Conservation (phyloP, 2,329 filamentous ascomycete genomes). For the Trichocomaceae sp. region DNA sequence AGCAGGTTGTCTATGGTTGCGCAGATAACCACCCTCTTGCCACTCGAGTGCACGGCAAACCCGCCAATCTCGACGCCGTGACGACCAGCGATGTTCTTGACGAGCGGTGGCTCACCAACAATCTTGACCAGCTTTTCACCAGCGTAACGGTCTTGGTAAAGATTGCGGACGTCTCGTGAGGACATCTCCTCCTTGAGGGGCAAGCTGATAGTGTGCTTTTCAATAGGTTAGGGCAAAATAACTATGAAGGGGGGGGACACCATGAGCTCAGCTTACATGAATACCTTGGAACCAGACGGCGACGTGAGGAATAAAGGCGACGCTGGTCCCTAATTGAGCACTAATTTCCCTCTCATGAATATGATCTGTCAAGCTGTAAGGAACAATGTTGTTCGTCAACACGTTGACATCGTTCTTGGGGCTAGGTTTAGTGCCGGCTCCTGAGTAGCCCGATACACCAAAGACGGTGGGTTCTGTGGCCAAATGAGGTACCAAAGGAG, state of each 20-base stretch:
- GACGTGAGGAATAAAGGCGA: conserved; percentile 89
- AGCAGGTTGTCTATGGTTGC: conserved; percentile 89
- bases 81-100: conserved; percentile 76
- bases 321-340: conserved; percentile 62
- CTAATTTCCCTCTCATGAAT: conserved; percentile 92
- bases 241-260: conserved; percentile 6
- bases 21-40: conserved; percentile 89
- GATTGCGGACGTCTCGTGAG: conserved; percentile 81
- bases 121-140: conserved; percentile 94
- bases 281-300: conserved; percentile 98
- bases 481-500: conserved; percentile 71
- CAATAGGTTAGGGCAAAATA: background rate
- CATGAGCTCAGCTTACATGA: conserved; percentile 43
- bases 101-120: conserved; percentile 75
- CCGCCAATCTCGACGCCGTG: conserved; percentile 92
- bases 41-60: conserved; percentile 84
- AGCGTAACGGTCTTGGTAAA: conserved; percentile 94
- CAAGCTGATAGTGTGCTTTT: conserved; percentile 76
- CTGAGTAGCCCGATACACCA: conserved; percentile 88
- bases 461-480: conserved; percentile 76
- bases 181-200: conserved; percentile 81
- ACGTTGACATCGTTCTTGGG: conserved; percentile 86
- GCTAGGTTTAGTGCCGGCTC: conserved; percentile 87
- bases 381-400: conserved; percentile 79
- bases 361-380: conserved; percentile 87